Evolutionary conservation across 2,329 filamentous ascomycete genomes (phyloP).

Genomic region (Lachnellula hyalina): DNA sequence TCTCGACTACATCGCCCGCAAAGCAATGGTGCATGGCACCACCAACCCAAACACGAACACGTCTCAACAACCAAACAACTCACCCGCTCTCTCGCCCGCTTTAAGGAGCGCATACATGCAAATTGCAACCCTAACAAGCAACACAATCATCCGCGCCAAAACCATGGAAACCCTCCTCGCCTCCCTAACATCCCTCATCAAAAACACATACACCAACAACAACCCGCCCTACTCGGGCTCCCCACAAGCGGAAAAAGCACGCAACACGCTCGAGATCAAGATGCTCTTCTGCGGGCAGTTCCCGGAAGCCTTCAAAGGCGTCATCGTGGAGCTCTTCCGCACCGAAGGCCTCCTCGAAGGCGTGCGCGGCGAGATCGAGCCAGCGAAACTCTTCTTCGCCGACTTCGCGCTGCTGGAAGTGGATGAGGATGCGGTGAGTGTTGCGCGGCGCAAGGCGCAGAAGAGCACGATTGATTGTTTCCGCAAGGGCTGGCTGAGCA

Average conservation of each 20-base stretch:
- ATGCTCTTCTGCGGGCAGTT: conserved; percentile 30
- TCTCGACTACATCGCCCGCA: conserved; percentile 40
- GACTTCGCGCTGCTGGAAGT: conserved; percentile 31
- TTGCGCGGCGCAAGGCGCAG: conserved; percentile 14
- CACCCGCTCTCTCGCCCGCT: conserved; percentile 16
- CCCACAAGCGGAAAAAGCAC: conserved; percentile 16
- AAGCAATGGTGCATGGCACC: conserved; percentile 22
- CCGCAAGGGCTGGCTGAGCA: conserved; percentile 26
- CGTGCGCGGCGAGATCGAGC: conserved; percentile 30
- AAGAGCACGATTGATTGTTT: conserved; percentile 29
- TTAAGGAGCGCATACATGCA: conserved; percentile 27
- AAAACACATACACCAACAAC: conserved; percentile 23
- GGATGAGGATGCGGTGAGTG: conserved; percentile 25
- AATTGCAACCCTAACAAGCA: conserved; percentile 28
- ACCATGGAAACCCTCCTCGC: conserved; percentile 29
- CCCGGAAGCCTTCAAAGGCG: conserved; percentile 28
- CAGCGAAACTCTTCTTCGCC: conserved; percentile 29
- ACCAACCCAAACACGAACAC: conserved; percentile 5
- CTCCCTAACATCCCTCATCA: conserved; percentile 23
- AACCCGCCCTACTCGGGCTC: conserved; percentile 16
- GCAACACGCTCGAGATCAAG: conserved; percentile 29
- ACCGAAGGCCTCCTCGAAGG: conserved; percentile 20
- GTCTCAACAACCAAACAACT: not conserved
- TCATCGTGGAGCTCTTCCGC: conserved; percentile 28
- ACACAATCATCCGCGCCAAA: conserved; percentile 25